Evolutionary conservation across 1,139 yeast species (phyloP), one percentile per base, ranked within the genome.

Genomic region (Blastobotrys arbuscula): DNA sequence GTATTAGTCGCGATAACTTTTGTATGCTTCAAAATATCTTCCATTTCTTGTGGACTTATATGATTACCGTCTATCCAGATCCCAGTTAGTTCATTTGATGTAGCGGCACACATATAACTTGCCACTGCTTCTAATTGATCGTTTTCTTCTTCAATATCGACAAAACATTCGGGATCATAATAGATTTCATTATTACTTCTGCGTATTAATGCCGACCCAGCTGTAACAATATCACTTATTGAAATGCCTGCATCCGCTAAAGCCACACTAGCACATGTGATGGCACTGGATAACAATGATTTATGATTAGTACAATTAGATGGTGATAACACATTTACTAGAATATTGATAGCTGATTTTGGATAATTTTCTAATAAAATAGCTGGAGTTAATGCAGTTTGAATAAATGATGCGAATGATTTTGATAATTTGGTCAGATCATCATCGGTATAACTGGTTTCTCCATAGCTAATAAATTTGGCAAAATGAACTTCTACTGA

Each of bases 321-420:
- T 39, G 75, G 74, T 9, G 84, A 73, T 18, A 88, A 70, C 2
- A 88, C 71, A 39, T 84, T 79, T n/a, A 90, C 73, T 58, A 82
- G 84, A 21, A 92, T 74, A 60, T 84, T 94, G 48, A 92, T 86
- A 21, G 90, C 81, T 9, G 96, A 85, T 65, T 92, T 92, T 5
- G 97, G 97, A 63, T 90, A 90, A 53, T 82, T 79, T 16, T 79
- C 79, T 44, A 88, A 71, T 39, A 85, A 67, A 3, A 92, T 76
- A 1, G 83, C 69, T 10, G 87, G 82, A 39, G 77, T 69, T 39
- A 82, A 66, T 39, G 85, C 73, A 2, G 84, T 76, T 50, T 78
- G 77, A 20, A 84, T 69, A 58, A 76, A 82, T 8, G 79, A 69
- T 12, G 81, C 72, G 16, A 81, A 67, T 48, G 68, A 69, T 47